phyloP scores from a whole-genome alignment of 352 stramenopile genomes.

The Globisporangium irregulare region DNA sequence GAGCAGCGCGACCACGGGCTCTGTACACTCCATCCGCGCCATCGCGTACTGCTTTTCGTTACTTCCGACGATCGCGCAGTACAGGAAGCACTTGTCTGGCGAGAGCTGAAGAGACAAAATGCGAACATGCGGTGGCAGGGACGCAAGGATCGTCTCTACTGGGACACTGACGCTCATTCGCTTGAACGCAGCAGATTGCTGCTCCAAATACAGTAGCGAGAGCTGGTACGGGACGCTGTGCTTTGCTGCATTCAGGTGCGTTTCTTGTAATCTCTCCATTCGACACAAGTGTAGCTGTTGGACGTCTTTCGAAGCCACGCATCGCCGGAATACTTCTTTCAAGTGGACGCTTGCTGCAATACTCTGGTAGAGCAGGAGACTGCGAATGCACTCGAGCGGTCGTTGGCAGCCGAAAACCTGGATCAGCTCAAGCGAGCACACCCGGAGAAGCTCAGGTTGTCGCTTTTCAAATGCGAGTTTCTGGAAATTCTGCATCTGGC shows the following conservation, averaged over 20 bases:
- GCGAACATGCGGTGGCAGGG: constrained; percentile 35
- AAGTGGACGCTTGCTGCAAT: constrained; percentile 35
- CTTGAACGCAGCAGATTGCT: constrained; percentile 65
- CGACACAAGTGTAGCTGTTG: constrained; percentile 52
- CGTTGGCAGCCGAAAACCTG: constrained; percentile 50
- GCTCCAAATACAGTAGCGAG: constrained; percentile 57
- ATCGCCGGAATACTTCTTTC: constrained; percentile 31
- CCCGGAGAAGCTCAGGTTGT: constrained; percentile 27
- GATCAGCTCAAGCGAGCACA: constrained; percentile 55
- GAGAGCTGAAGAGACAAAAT: constrained; percentile 69
- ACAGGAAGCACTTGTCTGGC: constrained; percentile 63
- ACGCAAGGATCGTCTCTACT: constrained; percentile 39
- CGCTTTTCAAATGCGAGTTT: constrained; percentile 50
- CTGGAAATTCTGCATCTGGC: constrained; percentile 31
- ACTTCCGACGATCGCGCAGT: constrained; percentile 35
- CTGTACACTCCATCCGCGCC: constrained; percentile 61
- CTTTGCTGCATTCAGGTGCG: constrained; percentile 35
- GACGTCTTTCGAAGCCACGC: constrained; percentile 32
- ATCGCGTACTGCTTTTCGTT: constrained; percentile 43
- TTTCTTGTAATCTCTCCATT: constrained; percentile 29
- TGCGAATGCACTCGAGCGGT: constrained; percentile 45
- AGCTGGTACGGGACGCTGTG: constrained; percentile 68
- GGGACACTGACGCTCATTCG: constrained; percentile 42
- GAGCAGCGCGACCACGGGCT: constrained; percentile 24
- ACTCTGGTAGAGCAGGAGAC: constrained; percentile 68